Percentiles rank a stretch among this genome's conserved stretches.
phyloP scores from a whole-genome alignment of 2,329 filamentous ascomycete genomes.

The Trichothecium sympodiale region DNA sequence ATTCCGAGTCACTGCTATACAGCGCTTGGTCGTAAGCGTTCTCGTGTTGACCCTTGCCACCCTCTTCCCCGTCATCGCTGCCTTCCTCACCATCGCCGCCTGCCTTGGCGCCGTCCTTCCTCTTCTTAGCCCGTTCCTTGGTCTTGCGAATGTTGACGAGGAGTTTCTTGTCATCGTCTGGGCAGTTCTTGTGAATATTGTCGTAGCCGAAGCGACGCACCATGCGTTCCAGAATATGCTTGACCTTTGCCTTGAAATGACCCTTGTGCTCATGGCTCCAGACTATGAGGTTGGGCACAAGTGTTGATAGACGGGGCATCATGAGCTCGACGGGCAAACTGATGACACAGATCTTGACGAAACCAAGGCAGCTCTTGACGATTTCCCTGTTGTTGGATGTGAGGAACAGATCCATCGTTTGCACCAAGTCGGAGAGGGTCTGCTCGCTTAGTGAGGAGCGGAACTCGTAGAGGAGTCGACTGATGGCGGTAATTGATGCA shows the following conservation, averaged over 20 bases:
- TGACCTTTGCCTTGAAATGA: slow-evolving; percentile 92
- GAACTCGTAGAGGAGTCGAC: slow-evolving; percentile 89
- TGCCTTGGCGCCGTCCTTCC: slow-evolving; percentile 59
- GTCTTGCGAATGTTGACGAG: slow-evolving; percentile 93
- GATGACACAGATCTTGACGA: slow-evolving; percentile 92
- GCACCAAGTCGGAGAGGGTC: slow-evolving; percentile 72
- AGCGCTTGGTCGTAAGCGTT: slow-evolving; percentile 95
- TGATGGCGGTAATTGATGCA: slow-evolving; percentile 89
- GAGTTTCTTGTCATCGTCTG: slow-evolving; percentile 79
- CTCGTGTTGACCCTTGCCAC: slow-evolving; percentile 53
- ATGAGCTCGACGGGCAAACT: slow-evolving; percentile 71
- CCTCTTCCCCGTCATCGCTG: slow-evolving; percentile 41
- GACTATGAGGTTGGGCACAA: slow-evolving; percentile 84
- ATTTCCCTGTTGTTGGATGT: slow-evolving; percentile 96
- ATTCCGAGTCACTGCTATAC: slow-evolving; percentile 57
- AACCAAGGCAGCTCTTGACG: slow-evolving; percentile 85
- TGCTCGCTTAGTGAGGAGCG: slow-evolving; percentile 55
- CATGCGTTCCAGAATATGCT: slow-evolving; percentile 93
- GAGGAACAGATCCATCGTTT: slow-evolving; percentile 92
- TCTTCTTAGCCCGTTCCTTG: slow-evolving; percentile 80
- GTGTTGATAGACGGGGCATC: slow-evolving; percentile 59
- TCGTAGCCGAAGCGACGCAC: slow-evolving; percentile 83
- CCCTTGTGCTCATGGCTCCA: slow-evolving; percentile 99
- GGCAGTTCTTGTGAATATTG: slow-evolving; percentile 66
- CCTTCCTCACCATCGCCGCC: slow-evolving; percentile 47